phyloP scores from a whole-genome alignment of 495 filamentous ascomycete species.

The Penicillium daleae region DNA sequence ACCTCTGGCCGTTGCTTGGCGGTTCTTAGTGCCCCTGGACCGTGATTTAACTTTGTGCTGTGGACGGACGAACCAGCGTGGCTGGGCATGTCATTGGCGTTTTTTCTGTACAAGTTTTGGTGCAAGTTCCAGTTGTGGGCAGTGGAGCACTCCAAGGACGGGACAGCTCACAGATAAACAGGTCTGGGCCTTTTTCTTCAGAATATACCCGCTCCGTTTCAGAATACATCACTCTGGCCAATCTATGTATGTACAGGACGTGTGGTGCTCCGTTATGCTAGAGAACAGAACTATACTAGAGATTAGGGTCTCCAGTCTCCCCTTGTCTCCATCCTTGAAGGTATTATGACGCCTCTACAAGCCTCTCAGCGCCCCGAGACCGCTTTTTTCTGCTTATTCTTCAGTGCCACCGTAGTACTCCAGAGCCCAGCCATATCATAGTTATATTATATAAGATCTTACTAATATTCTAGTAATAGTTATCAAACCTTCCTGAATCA shows the following conservation, averaged over 20 bases:
- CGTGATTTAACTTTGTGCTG: not conserved
- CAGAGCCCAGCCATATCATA: too few species aligned
- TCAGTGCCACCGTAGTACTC: not conserved
- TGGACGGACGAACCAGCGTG: not conserved
- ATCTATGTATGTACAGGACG: not conserved
- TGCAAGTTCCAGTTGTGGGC: too few species aligned
- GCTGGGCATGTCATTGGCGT: constrained; percentile 3
- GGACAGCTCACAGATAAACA: not conserved
- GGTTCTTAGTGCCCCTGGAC: not conserved
- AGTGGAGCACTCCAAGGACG: not conserved
- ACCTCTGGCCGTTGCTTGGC: not conserved
- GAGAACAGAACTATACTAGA: not conserved
- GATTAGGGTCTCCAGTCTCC: not conserved
- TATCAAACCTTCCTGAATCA: not conserved
- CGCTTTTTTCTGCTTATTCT: not conserved
- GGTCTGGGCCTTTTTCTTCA: not conserved
- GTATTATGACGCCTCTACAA: too few species aligned
- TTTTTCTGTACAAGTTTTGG: too few species aligned
- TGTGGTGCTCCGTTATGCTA: too few species aligned
- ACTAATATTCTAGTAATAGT: too few species aligned
- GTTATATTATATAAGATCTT: too few species aligned
- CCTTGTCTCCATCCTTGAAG: too few species aligned
- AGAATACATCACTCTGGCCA: not conserved
- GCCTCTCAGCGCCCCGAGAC: too few species aligned
- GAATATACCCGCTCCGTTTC: not conserved